Conservation (phyloP, 495 filamentous ascomycete genomes). For the Podospora australis region DNA sequence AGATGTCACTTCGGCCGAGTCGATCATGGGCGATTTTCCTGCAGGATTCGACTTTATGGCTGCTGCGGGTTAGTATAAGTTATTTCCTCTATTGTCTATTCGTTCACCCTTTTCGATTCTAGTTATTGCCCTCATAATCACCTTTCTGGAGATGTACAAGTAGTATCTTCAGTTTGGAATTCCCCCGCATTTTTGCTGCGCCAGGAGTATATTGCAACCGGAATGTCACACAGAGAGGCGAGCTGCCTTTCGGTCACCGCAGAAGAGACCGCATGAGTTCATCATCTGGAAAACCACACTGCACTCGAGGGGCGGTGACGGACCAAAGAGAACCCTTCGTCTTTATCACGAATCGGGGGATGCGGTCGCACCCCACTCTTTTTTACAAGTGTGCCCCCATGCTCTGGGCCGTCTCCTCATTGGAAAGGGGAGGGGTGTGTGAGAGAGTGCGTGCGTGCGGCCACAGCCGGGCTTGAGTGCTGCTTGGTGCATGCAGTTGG, state of each 20-base stretch:
- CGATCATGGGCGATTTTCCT: slow-evolving; percentile 33
- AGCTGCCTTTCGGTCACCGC: neutral
- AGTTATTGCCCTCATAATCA: too few species aligned
- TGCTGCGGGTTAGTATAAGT: neutral
- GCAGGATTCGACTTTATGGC: neutral
- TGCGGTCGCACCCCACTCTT: slow-evolving; percentile 12
- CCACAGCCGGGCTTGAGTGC: neutral
- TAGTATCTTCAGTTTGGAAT: too few species aligned
- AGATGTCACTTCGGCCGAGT: slow-evolving; percentile 28
- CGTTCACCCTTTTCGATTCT: neutral
- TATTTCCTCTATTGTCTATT: neutral
- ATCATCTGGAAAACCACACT: slow-evolving; percentile 2
- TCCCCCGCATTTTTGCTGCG: slow-evolving; percentile 1
- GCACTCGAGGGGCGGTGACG: slow-evolving; percentile 1
- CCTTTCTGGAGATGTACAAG: too few species aligned
- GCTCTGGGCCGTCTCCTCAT: slow-evolving; percentile 18
- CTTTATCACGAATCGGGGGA: slow-evolving; percentile 25
- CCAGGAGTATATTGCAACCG: neutral
- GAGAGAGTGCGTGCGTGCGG: too few species aligned
- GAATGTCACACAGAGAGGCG: neutral
- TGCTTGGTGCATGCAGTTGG: slow-evolving; percentile 20
- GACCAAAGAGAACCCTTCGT: slow-evolving; percentile 15
- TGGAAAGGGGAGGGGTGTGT: slow-evolving; percentile 11
- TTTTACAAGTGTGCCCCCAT: slow-evolving; percentile 11
- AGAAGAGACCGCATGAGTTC: slow-evolving; percentile 5